A percentile compares a stretch with the other conserved stretches of the same genome.
phyloP scores from a whole-genome alignment of 371 early-diverging fungal species.

The Haplosporangium sp. region DNA sequence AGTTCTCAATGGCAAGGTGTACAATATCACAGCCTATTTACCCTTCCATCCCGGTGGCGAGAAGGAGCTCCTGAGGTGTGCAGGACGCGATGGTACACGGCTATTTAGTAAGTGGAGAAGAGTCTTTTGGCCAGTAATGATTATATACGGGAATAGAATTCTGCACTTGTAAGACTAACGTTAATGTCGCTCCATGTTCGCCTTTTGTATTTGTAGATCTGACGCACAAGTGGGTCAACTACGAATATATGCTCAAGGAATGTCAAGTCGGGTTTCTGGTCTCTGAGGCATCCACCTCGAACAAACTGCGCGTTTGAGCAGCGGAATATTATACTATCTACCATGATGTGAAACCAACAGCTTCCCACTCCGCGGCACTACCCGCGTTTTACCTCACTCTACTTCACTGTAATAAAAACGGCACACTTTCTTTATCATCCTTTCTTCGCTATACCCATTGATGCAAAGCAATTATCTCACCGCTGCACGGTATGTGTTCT shows the following conservation, averaged over 20 bases:
- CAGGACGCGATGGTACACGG: constrained; percentile 95
- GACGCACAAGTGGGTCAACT: constrained; percentile 96
- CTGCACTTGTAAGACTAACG: neutral
- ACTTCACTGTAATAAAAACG: too few relatives aligned
- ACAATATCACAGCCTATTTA: constrained; percentile 95
- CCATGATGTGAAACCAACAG: too few relatives aligned
- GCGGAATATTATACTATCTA: too few relatives aligned
- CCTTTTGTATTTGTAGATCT: constrained; percentile 61
- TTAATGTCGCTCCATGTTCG: neutral
- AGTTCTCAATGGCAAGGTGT: constrained; percentile 91
- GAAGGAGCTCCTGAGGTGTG: constrained; percentile 90
- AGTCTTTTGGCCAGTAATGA: neutral
- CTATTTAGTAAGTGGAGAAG: constrained; percentile 76
- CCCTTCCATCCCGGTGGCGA: constrained; percentile 97
- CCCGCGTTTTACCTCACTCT: too few relatives aligned
- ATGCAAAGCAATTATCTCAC: too few relatives aligned
- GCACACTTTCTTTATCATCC: too few relatives aligned
- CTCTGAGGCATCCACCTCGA: constrained; percentile 49
- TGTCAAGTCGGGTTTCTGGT: constrained; percentile 88
- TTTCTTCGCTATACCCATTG: too few relatives aligned
- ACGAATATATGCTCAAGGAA: constrained; percentile 83
- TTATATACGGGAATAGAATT: neutral
- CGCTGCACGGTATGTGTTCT: too few relatives aligned
- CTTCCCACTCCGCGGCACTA: too few relatives aligned
- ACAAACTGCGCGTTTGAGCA: constrained; percentile 21